A percentile compares a stretch with the other conserved stretches of the same genome.
Conservation (phyloP, 1,284 basidiomycete genomes). For the Tilletia horrida region DNA sequence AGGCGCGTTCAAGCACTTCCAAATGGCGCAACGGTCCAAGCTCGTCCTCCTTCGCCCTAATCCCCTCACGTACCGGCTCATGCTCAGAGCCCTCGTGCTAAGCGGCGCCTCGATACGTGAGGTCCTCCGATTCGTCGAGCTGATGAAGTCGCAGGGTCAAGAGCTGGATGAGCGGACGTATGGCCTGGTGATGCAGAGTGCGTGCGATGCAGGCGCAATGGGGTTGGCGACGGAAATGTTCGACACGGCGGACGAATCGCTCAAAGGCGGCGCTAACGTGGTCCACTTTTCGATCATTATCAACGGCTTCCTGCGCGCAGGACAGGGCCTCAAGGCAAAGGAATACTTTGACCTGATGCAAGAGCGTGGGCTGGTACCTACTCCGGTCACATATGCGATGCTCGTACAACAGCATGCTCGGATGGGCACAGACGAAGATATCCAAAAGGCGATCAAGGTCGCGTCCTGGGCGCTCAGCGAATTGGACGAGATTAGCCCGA, state of each 20-base stretch:
- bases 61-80: slow-evolving; percentile 59
- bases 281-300: slow-evolving; percentile 82
- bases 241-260: slow-evolving; percentile 30
- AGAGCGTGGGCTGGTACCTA: slow-evolving; percentile 66
- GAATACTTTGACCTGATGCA: slow-evolving; percentile 73
- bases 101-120: slow-evolving; percentile 72
- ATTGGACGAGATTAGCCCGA: slow-evolving; percentile 22
- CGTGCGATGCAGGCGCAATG: slow-evolving; percentile 73
- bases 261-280: slow-evolving; percentile 52
- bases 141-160: slow-evolving; percentile 61
- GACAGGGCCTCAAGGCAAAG: slow-evolving; percentile 64
- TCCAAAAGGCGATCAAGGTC: slow-evolving; percentile 23
- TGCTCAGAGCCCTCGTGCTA: slow-evolving; percentile 80
- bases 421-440: slow-evolving; percentile 35
- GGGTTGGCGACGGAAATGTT: slow-evolving; percentile 68
- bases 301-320: slow-evolving; percentile 68
- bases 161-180: slow-evolving; percentile 69
- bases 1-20: slow-evolving; percentile 69
- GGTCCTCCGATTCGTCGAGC: slow-evolving; percentile 67
- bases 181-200: slow-evolving; percentile 75
- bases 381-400: slow-evolving; percentile 68
- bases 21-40: slow-evolving; percentile 61
- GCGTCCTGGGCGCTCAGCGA: slow-evolving; percentile 37
- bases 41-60: slow-evolving; percentile 32
- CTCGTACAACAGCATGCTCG: slow-evolving; percentile 58